Evolutionary conservation across 805 yeast genomes (phyloP).

Genomic region (Grigorovia humatica): DNA sequence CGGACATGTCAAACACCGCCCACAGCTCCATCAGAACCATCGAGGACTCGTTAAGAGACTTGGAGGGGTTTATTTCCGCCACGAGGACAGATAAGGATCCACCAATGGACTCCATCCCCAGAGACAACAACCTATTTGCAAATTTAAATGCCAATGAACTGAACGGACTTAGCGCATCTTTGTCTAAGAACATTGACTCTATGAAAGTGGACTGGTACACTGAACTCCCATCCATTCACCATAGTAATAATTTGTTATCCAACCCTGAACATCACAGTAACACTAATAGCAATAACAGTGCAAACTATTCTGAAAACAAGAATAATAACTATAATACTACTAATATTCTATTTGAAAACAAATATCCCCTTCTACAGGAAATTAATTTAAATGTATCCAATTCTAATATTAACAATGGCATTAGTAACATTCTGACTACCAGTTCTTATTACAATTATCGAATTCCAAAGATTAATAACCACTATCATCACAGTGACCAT

Average conservation of each 20-base stretch:
- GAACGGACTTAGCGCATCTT: not conserved
- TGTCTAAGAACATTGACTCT: not conserved
- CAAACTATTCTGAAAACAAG: no score
- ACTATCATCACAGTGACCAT: no score
- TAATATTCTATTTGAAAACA: no score
- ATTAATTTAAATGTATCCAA: no score
- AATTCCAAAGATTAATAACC: not conserved
- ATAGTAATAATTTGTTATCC: no score
- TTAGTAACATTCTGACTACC: not conserved
- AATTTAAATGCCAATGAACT: not conserved
- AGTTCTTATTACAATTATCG: not conserved
- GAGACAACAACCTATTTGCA: not conserved
- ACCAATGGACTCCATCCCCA: not conserved
- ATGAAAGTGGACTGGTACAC: not conserved
- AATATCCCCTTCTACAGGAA: not conserved
- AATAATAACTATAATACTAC: no score
- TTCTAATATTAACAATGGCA: not conserved
- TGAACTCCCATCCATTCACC: not conserved
- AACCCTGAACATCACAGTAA: not conserved
- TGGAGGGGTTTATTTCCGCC: constrained; percentile 4
- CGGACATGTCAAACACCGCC: not conserved
- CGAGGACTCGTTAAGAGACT: constrained; percentile 15
- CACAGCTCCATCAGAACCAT: constrained; percentile 3
- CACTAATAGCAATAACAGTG: no score
- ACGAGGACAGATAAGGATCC: not conserved